Base-by-base conservation (phyloP, 2,329 filamentous ascomycete genomes). In the Diaporthe capsici region DNA sequence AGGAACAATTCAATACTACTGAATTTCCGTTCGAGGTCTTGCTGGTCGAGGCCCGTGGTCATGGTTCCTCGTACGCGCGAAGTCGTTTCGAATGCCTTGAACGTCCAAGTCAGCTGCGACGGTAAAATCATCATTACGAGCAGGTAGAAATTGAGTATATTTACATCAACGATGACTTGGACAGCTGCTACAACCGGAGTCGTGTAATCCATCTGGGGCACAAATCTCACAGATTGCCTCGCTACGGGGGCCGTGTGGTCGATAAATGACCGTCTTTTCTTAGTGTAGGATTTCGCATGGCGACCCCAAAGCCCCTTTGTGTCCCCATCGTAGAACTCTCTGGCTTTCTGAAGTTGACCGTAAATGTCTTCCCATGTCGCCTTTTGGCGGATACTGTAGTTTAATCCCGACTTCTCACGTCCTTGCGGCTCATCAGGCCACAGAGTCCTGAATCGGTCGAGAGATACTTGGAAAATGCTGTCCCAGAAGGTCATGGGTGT, bases 241-340 rank as follows among this genome's bases (percentile, higher is more conserved):
- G 34, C 57, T 42, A 61, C 20, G 12, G 57, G 34, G 22, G 22
- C 8, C 17, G 57, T n/a, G 34, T 25, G 57, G 57, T 61, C 57
- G 22, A 61, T 25, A 20, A 61, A 39, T 37, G 31, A 39, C 4
- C 57, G 57, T 15, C 34, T 42, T 31, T 42, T 61, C 22, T 61
- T 61, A 1, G 34, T 61, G 17, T 42, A 61, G 22, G 57, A 39
- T 15, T 39, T 42, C 3, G 57, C 57, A 25, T 42, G 34, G 0
- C 57, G 57, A 8, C 57, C 57, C 57, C 57, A 61, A 17, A 61
- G 57, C 0, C 57, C 34, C 1, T 61, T 61, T 9, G 57, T 42
- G 34, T 61, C 57, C 20, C 57, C 57, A 4, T 61, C 57, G 34
- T 61, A 61, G 34, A 61, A 61, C 17, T 61, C 57, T 25, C 57